Conservation (phyloP, 768 basidiomycete genomes). For the Myochromella boudieri region DNA sequence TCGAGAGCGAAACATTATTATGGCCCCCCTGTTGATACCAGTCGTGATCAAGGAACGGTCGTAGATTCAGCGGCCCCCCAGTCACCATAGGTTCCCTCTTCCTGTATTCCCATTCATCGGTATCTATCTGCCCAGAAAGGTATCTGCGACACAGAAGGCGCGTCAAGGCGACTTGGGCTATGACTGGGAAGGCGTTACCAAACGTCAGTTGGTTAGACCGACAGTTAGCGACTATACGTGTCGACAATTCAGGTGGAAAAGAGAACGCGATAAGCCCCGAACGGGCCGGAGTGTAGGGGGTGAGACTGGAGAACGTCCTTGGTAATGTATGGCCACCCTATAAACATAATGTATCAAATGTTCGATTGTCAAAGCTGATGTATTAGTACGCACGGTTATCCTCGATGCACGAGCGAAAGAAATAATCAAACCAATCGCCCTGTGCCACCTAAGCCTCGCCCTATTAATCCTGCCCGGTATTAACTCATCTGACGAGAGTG, state of each 20-base stretch:
- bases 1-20: constrained; percentile 39
- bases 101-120: constrained; percentile 53
- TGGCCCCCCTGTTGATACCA: constrained; percentile 49
- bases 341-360: not conserved
- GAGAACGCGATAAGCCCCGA: constrained; percentile 23
- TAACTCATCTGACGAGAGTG: constrained; percentile 36
- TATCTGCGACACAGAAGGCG: constrained; percentile 49
- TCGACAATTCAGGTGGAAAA: constrained; percentile 30
- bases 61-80: constrained; percentile 49
- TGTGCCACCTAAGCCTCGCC: constrained; percentile 44
- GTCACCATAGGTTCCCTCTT: constrained; percentile 47
- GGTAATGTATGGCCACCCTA: constrained; percentile 63
- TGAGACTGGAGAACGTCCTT: constrained; percentile 34
- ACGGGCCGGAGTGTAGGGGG: constrained; percentile 33
- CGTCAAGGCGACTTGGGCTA: constrained; percentile 53
- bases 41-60: constrained; percentile 45
- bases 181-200: constrained; percentile 46
- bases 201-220: constrained; percentile 45
- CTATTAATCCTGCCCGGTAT: constrained; percentile 31
- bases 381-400: constrained; percentile 29
- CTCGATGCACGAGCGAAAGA: constrained; percentile 29
- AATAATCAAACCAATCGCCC: constrained; percentile 40
- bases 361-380: not conserved
- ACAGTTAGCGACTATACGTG: constrained; percentile 36
- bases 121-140: constrained; percentile 44